Percentiles rank a stretch among this genome's conserved stretches.
phyloP scores from a whole-genome alignment of 768 basidiomycete species.

The Pulveroboletus ravenelii region DNA sequence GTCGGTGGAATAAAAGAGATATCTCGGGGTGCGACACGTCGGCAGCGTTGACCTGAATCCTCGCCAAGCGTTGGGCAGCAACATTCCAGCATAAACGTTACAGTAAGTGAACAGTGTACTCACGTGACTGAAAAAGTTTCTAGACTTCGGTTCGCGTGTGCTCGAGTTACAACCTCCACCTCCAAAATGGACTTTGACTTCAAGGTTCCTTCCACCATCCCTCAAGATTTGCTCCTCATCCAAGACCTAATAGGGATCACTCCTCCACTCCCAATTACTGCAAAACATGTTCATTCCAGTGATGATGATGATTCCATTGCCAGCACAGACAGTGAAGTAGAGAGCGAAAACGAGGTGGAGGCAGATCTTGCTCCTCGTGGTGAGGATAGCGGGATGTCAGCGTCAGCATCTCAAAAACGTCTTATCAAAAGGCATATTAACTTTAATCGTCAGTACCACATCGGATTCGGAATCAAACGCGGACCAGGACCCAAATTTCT shows the following conservation, averaged over 20 bases:
- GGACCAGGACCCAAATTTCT: constrained; percentile 25
- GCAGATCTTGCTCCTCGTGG: constrained; percentile 49
- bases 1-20: constrained; percentile 32
- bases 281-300: constrained; percentile 15
- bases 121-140: constrained; percentile 23
- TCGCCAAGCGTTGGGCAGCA: constrained; percentile 6
- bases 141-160: no score
- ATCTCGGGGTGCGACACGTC: neutral
- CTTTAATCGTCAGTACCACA: constrained; percentile 21
- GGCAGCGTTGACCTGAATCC: neutral
- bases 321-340: constrained; percentile 49
- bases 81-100: constrained; percentile 8
- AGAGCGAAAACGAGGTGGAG: constrained; percentile 72
- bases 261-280: neutral
- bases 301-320: constrained; percentile 41
- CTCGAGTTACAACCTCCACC: neutral
- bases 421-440: constrained; percentile 12
- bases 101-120: neutral
- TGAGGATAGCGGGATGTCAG: constrained; percentile 30
- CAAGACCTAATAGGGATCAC: constrained; percentile 53
- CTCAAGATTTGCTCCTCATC: constrained; percentile 75
- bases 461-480: constrained; percentile 38
- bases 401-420: constrained; percentile 16
- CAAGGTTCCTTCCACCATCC: constrained; percentile 54
- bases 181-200: constrained; percentile 38